These are phyloP conservation scores for Ampelocalamus luodianensis DNA, from an alignment of 176 grass and related monocot genomes.

Conservation along the genomic window DNA sequence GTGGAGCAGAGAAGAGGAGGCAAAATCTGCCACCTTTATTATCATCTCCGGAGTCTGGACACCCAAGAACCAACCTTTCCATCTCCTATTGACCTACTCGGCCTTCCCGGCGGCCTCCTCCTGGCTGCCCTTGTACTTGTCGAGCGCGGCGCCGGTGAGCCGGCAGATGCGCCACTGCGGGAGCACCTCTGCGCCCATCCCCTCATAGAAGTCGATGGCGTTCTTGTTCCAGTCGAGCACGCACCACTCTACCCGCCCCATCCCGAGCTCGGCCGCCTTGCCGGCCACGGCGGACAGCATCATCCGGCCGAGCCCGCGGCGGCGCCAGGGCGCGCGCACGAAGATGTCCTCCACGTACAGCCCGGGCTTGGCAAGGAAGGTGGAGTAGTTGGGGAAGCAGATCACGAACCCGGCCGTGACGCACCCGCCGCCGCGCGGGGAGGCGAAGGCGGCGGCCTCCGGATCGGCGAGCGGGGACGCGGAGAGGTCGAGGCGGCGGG, in stretches of 20 bases:
- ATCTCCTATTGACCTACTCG: constrained; percentile 25
- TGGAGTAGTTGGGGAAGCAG: constrained; percentile 79
- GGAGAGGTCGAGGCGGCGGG: constrained; percentile 51
- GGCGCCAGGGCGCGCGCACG: constrained; percentile 80
- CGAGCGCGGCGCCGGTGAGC: constrained; percentile 55
- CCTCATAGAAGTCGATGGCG: constrained; percentile 88
- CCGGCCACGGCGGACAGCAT: constrained; percentile 79
- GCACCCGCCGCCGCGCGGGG: constrained; percentile 42
- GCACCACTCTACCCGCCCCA: constrained; percentile 89
- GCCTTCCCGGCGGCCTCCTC: constrained; percentile 28
- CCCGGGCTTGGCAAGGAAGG: constrained; percentile 71
- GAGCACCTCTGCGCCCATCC: constrained; percentile 90
- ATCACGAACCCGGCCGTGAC: constrained; percentile 64
- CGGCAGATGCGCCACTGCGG: constrained; percentile 91
- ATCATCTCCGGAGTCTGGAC: not conserved
- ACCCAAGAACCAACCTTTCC: not conserved
- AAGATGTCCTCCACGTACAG: constrained; percentile 74
- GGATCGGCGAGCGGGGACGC: constrained; percentile 49
- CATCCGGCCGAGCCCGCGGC: constrained; percentile 74
- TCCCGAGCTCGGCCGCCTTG: constrained; percentile 68
- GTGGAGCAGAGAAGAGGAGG: constrained; percentile 5
- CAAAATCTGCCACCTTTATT: constrained; percentile 42
- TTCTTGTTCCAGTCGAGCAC: constrained; percentile 92
- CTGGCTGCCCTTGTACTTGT: constrained; percentile 55
- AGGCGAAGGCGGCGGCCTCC: constrained; percentile 56